Evolutionary conservation across 305 asterid genomes (phyloP).

Genomic region (Fraxinus sp.): DNA sequence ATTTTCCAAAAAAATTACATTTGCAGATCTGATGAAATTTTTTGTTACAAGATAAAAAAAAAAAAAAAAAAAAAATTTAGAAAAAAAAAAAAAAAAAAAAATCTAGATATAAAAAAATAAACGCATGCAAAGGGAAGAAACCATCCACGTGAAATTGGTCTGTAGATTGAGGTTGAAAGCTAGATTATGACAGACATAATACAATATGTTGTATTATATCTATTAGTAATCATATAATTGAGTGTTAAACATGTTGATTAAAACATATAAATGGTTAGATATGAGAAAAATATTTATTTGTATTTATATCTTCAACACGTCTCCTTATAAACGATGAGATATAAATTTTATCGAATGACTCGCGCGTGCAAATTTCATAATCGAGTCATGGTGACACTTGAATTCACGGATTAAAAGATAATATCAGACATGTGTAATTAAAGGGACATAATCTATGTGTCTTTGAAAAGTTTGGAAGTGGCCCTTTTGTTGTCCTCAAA

Average conservation of each 20-base stretch:
- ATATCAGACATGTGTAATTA: slow-evolving; percentile 28
- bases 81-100: too few relatives aligned
- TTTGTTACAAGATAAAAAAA: not conserved
- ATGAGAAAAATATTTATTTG: not conserved
- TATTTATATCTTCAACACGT: not conserved
- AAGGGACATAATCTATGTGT: slow-evolving; percentile 47
- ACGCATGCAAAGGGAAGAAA: not conserved
- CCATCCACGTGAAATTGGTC: not conserved
- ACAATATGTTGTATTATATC: not conserved
- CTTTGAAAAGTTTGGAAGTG: slow-evolving; percentile 39
- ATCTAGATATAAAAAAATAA: too few relatives aligned
- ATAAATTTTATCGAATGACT: not conserved
- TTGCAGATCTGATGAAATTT: not conserved
- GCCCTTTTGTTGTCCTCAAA: slow-evolving; percentile 33
- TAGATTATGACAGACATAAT: not conserved
- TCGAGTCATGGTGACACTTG: not conserved
- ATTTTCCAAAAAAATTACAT: not conserved
- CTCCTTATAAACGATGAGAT: not conserved
- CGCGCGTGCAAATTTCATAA: not conserved
- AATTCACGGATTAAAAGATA: not conserved
- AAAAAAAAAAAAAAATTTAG: too few relatives aligned
- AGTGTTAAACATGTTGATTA: not conserved
- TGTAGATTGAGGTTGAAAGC: not conserved
- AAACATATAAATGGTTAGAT: not conserved
- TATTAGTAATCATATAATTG: not conserved